Base-by-base conservation (phyloP, 306 rosid genomes). In the Inga leiocalycina region DNA sequence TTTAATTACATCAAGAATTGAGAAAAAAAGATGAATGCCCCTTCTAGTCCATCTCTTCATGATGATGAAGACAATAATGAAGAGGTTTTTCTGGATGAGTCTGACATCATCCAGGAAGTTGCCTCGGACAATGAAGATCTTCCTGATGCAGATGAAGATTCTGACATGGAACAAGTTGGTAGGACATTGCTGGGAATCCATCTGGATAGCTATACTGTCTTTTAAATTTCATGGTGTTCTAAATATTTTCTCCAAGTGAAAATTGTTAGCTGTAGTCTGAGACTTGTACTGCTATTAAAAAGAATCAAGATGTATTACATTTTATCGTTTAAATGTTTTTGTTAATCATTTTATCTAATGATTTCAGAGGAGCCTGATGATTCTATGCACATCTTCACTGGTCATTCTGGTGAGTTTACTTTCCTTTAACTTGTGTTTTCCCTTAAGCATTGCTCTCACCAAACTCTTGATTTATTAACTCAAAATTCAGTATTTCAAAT, bases 361-460 rank as follows among this genome's bases (percentile, higher is more conserved):
- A 30, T 85, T 91, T 69, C 92, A 91, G 99, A 92, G 73, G 98
- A 88, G 79, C 79, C 56, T 11, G 96, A 92, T 85, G 95, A 93
- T 85, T 90, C 95, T 19, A 52, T 87, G 51, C 98, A 96, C 82
- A 88, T 69, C 44, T 96, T 94, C 85, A 92, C 97, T 6, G 97
- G 97, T 37, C 99, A 96, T 81, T 86, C 76, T 0, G 98, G 99
- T 95, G 83, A 85, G 74, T 11, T 49, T 81, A 70, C 73, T 56
- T 52, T 39, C 13, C 59, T 45, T 8, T 37, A 81, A 32, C 68
- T 39, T 62, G 35, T 62, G 74, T 71, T 37, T 61, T 3, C 71
- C 43, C n/a, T 46, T 59, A 9, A 12, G 37, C 4, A n/a, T 54
- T 27, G 30, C 37, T 57, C 61, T 37, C 74, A 70, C 17, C 32